phyloP scores from a whole-genome alignment of 1,139 yeast genomes.

The Yueomyces sp. region DNA sequence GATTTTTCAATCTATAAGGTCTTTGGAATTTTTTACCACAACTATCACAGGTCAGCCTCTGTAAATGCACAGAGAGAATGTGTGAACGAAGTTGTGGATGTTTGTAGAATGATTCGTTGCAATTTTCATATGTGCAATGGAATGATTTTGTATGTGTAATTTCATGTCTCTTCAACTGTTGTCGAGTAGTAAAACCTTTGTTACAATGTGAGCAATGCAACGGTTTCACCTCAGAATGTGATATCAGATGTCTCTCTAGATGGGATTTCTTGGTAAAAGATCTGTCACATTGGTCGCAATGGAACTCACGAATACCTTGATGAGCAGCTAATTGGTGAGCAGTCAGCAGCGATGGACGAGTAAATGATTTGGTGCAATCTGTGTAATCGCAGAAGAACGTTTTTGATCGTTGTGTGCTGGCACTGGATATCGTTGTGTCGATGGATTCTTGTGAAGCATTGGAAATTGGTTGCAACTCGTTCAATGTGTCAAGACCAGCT shows the following conservation, averaged over 20 bases:
- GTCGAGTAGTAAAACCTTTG: conserved; percentile 71
- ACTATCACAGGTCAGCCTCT: conserved; percentile 37
- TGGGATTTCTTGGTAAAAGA: conserved; percentile 70
- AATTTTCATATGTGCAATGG: conserved; percentile 46
- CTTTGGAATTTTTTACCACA: conserved; percentile 50
- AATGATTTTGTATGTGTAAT: conserved; percentile 65
- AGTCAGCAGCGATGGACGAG: conserved; percentile 69
- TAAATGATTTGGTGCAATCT: conserved; percentile 64
- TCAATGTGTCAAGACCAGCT: too few species aligned
- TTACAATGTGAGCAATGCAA: conserved; percentile 65
- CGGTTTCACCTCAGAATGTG: conserved; percentile 59
- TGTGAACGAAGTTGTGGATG: conserved; percentile 75
- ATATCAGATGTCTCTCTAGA: conserved; percentile 56
- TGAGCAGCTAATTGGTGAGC: conserved; percentile 68
- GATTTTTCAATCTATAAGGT: conserved; percentile 51
- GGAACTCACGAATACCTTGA: conserved; percentile 65
- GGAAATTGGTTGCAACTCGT: too few species aligned
- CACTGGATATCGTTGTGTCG: background rate
- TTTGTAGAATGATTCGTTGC: conserved; percentile 58
- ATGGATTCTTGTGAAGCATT: background rate
- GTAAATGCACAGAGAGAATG: conserved; percentile 45
- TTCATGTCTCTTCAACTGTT: conserved; percentile 75
- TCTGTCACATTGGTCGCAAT: conserved; percentile 52
- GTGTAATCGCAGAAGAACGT: conserved; percentile 45
- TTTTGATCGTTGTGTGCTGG: conserved; percentile 26